Base-by-base conservation (phyloP, 129 eudicot species). In the Gnaphalium uliginosum region DNA sequence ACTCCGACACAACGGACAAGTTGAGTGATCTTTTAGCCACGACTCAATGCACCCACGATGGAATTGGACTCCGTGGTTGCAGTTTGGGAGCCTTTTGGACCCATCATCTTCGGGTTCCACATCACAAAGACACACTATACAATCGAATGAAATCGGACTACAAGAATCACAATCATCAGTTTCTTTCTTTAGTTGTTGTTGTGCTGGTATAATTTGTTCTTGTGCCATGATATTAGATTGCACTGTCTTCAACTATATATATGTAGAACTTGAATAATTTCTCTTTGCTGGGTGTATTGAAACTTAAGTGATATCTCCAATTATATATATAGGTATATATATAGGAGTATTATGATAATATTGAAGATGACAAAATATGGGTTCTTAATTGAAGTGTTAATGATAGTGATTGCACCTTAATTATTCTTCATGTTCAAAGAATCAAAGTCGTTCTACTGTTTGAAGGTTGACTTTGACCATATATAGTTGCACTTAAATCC, bases 61-160 rank as follows among this genome's bases (percentile, higher is more conserved):
- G 11, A 73, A 73, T 48, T 39, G 41, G 39, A 35, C 77, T 3
- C 68, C 57, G 24, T 73, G 77, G 18, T 60, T 30, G 15, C 77
- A 59, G 0, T 22, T 35, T 0, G 57, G 22, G 15, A 73, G 58
- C 69, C 8, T 35, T 59, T 60, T 59, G 41, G 18, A 73, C 41
- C 68, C 77, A 39, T 4, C 17, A 2, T 3, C 57, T 24, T 39
- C 43, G 5, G 19, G 58, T 59, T 23, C 77, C 1, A 73, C 68
- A 24, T 73, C 77, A 37, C 77, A 73, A 57, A 73, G 69, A 39
- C 77, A 59, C 57, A 73, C 77, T 37, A 58, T 6, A 37, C 77
- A 59, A 57, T 73, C 77, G 59, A 1, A 9, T 4, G 18, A 0
- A 41, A 14, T 60, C 19, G 19, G 50, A 19, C n/a, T 14, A 29